Percentiles rank a stretch among this genome's conserved stretches.
These are phyloP conservation scores for Aureobasidium sp. DNA, from an alignment of 2,329 filamentous ascomycete genomes.

Conservation along the genomic window DNA sequence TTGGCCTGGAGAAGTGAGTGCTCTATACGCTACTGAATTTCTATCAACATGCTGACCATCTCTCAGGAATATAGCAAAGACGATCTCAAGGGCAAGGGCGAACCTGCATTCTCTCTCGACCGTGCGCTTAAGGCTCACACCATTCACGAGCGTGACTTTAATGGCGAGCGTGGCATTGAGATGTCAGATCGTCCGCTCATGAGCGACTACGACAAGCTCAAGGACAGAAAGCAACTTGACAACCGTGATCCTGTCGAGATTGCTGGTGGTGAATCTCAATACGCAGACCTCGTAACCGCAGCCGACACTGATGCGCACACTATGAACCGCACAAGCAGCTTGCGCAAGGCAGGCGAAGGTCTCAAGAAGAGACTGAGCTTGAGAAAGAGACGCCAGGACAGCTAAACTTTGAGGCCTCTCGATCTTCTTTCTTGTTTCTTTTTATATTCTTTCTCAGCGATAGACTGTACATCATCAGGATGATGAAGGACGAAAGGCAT, in stretches of 20 bases:
- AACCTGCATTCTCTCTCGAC: conserved; percentile 67
- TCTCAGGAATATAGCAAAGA: conserved; percentile 58
- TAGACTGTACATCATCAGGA: conserved; percentile 3
- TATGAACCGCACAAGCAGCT: conserved; percentile 28
- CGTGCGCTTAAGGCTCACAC: conserved; percentile 57
- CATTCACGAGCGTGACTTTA: conserved; percentile 26
- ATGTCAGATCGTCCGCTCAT: conserved; percentile 36
- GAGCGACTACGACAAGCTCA: conserved; percentile 29
- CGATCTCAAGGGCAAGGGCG: conserved; percentile 76
- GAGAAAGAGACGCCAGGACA: conserved; percentile 25
- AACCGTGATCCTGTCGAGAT: conserved; percentile 27
- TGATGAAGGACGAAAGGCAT: not conserved
- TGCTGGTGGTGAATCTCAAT: conserved; percentile 27
- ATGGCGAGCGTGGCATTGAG: conserved; percentile 34
- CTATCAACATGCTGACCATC: not conserved
- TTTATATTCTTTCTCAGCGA: not conserved
- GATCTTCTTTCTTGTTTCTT: not conserved
- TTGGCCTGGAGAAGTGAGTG: conserved; percentile 64
- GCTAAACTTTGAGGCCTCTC: not conserved
- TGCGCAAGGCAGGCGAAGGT: conserved; percentile 29
- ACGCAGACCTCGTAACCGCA: conserved; percentile 27
- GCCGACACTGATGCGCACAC: conserved; percentile 20
- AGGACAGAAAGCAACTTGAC: conserved; percentile 23
- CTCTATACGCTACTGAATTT: not conserved
- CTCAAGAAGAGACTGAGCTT: conserved; percentile 43